phyloP scores from a whole-genome alignment of 2,329 filamentous ascomycete species.

The Aspergillus persii region DNA sequence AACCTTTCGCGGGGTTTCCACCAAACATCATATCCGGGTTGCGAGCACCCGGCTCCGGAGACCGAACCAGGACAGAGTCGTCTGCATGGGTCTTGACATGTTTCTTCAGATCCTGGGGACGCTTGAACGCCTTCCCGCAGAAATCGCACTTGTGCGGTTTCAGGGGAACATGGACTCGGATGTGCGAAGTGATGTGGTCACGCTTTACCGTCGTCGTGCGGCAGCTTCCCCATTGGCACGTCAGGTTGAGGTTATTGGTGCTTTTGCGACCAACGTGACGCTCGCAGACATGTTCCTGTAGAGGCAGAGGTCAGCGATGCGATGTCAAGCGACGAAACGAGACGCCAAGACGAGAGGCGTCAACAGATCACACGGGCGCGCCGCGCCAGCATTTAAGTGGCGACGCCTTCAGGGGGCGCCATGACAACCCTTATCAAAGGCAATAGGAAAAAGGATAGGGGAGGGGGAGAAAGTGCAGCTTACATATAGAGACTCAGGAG shows the following conservation, averaged over 20 bases:
- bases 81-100: slow-evolving; percentile 99
- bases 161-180: slow-evolving; percentile 95
- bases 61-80: slow-evolving; percentile 74
- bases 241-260: slow-evolving; percentile 97
- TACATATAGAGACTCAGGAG: slow-evolving; percentile 63
- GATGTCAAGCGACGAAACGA: background rate
- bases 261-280: slow-evolving; percentile 98
- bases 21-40: slow-evolving; percentile 44
- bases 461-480: slow-evolving; percentile 17
- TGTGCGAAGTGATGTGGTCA: slow-evolving; percentile 98
- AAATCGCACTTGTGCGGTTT: slow-evolving; percentile 99
- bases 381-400: background rate
- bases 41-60: slow-evolving; percentile 57
- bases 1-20: slow-evolving; percentile 36
- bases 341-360: background rate
- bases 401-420: background rate
- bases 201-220: slow-evolving; percentile 97
- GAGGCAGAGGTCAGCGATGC: background rate
- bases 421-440: background rate
- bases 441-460: background rate
- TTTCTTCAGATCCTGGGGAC: slow-evolving; percentile 98
- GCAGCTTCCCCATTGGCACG: slow-evolving; percentile 95
- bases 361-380: background rate
- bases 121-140: slow-evolving; percentile 98
- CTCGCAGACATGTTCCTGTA: slow-evolving; percentile 93